These are phyloP conservation scores for Nitzschia sp. DNA, from an alignment of 108 stramenopile species.

Conservation along the genomic window DNA sequence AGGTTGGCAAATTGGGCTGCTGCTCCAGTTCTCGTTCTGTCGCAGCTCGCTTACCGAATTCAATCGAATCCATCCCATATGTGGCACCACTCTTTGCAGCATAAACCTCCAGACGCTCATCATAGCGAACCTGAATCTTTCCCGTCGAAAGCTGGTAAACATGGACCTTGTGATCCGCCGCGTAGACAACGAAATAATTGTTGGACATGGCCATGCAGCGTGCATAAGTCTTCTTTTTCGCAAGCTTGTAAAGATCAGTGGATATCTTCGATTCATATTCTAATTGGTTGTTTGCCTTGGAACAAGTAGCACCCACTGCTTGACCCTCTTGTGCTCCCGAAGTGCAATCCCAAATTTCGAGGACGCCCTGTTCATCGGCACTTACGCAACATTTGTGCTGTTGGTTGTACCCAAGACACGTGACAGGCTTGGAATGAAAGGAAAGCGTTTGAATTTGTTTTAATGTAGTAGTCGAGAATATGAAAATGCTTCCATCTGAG, in stretches of 20 bases:
- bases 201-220: constrained; percentile 52
- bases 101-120: constrained; percentile 85
- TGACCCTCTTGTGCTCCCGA: constrained; percentile 9
- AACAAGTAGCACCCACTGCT: constrained; percentile 33
- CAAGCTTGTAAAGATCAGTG: constrained; percentile 89
- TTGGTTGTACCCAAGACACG: constrained; percentile 67
- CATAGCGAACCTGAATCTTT: constrained; percentile 82
- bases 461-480: constrained; percentile 53
- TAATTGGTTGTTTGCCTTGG: constrained; percentile 37
- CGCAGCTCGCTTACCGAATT: constrained; percentile 88
- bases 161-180: constrained; percentile 81
- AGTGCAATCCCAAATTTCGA: constrained; percentile 90
- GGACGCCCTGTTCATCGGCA: constrained; percentile 84
- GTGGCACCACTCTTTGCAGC: constrained; percentile 39
- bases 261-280: constrained; percentile 77
- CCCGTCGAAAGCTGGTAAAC: constrained; percentile 80
- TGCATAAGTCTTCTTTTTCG: constrained; percentile 85
- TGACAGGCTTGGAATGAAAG: constrained; percentile 84
- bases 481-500: constrained; percentile 33
- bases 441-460: constrained; percentile 58
- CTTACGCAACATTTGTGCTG: constrained; percentile 65
- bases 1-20: constrained; percentile 20
- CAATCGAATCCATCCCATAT: constrained; percentile 83
- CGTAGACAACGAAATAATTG: constrained; percentile 74
- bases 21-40: constrained; percentile 89